Evolutionary conservation across 176 grass and related monocot species (phyloP).

Genomic region (Themeda triandra): DNA sequence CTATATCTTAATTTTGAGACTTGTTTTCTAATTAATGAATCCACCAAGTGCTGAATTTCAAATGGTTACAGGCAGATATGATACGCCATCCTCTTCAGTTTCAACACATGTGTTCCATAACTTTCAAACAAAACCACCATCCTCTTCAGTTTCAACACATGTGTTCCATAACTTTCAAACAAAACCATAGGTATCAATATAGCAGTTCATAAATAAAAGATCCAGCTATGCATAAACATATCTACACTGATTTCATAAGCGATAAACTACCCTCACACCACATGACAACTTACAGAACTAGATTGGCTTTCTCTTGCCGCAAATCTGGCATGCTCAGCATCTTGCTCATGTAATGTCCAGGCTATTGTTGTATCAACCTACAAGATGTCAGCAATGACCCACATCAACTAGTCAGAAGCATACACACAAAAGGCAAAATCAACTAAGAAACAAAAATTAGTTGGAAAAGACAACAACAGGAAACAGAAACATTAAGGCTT

Average conservation of each 20-base stretch:
- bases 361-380: constrained; percentile 68
- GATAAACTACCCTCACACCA: not conserved
- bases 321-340: constrained; percentile 36
- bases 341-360: constrained; percentile 59
- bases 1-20: not conserved
- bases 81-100: not conserved
- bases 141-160: not conserved
- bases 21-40: not conserved
- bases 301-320: constrained; percentile 40
- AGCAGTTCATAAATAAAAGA: constrained; percentile 24
- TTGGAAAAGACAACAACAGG: constrained; percentile 3
- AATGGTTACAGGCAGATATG: not conserved
- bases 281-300: constrained; percentile 38
- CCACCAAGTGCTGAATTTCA: not conserved
- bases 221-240: not conserved
- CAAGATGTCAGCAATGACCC: constrained; percentile 23
- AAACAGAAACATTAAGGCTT: constrained; percentile 16
- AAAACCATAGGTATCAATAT: not conserved
- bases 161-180: not conserved
- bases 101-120: no score
- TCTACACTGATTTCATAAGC: not conserved
- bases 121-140: no score
- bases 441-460: not conserved
- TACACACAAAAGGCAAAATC: not conserved
- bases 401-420: constrained; percentile 1